Evolutionary conservation across 306 rosid genomes (phyloP), one percentile per base, ranked within the genome.

Genomic region (Potentilla sterilis): DNA sequence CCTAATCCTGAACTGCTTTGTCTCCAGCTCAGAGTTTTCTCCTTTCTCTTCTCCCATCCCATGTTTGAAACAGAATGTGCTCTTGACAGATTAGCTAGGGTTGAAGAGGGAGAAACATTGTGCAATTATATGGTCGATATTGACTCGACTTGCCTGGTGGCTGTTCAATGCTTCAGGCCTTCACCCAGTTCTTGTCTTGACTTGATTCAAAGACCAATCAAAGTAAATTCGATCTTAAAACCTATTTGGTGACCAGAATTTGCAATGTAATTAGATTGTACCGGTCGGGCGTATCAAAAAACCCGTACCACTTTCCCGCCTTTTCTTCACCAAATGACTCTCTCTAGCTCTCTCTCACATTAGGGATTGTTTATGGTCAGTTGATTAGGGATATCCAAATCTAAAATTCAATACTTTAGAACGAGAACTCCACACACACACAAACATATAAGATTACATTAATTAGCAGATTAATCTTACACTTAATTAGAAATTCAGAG

Each of bases 241-340:
- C 14, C 54, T 52, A 15, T 49, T 49, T 15, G 2, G 55, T 16
- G 21, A 49, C 8, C n/a, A 14, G 1, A 49, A 47, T 13, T 47
- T 49, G 24, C 15, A 46, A 18, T 14, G 19, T 2, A 24, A 10
- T 22, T 21, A 4, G 40, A 37, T 37, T 15, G 63, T 57, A 21
- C 63, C 35, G 59, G 35, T 57, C 35, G 4, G 15, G 40, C 40
- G 5, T 37, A 37, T 37, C 40, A 37, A 5, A 37, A 37, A 37
- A 37, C 1, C 40, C 40, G 40, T 28, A 28, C 28, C 44, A 65
- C 52, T 59, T 87, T 80, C 79, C 87, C 81, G 81, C 88, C 77
- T 43, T 40, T 52, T 54, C 40, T 34, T 34, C 21, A n/a, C 28
- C 14, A 19, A 6, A 6, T 6, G 16, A 2, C 0, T 18, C 59